These are phyloP conservation scores for Aurinia saxatilis DNA, from an alignment of 345 rosid species.

Conservation along the genomic window DNA sequence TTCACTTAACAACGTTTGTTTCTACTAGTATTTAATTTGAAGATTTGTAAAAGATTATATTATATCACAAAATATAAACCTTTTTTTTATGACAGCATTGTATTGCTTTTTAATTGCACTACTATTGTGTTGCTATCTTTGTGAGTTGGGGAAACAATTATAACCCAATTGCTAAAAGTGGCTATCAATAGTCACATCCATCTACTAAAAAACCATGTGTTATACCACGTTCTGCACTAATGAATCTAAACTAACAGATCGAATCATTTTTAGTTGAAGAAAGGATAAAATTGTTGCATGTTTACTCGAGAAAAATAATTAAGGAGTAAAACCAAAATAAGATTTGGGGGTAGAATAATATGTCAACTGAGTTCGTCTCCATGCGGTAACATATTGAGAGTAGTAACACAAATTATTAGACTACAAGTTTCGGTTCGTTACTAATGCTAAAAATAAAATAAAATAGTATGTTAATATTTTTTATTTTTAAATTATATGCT, in stretches of 20 bases:
- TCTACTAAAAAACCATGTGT: background rate
- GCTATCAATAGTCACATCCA: background rate
- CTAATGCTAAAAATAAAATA: too few relatives aligned
- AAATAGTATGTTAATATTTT: too few relatives aligned
- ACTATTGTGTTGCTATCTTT: background rate
- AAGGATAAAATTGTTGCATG: background rate
- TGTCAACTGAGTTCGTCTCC: too few relatives aligned
- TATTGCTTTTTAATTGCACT: background rate
- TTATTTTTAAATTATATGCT: too few relatives aligned
- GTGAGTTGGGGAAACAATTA: background rate
- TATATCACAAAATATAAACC: background rate
- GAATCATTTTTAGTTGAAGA: background rate
- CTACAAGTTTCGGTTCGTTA: too few relatives aligned
- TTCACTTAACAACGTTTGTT: background rate
- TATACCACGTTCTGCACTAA: too few relatives aligned
- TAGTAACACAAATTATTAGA: too few relatives aligned
- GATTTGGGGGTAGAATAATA: too few relatives aligned
- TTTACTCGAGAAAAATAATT: background rate
- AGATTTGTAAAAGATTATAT: background rate
- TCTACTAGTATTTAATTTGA: background rate
- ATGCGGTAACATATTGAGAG: too few relatives aligned
- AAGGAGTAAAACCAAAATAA: background rate
- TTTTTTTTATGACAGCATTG: background rate
- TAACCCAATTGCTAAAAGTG: background rate
- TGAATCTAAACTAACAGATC: too few relatives aligned